Conservation (phyloP, 805 yeast genomes). For the Cyberlindnera mycetangii region DNA sequence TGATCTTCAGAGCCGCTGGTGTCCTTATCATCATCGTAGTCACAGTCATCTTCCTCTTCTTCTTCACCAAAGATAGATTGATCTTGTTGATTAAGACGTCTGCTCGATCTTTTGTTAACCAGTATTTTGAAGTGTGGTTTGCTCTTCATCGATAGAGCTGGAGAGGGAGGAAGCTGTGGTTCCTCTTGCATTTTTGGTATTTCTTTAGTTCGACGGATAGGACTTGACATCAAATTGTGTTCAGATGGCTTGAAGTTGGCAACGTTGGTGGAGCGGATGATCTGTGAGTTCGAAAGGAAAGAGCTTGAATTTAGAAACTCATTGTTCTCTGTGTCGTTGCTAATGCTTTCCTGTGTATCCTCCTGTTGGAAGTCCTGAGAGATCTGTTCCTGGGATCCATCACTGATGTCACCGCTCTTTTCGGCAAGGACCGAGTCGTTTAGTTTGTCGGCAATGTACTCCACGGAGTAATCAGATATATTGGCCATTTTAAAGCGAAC, state of each 20-base stretch:
- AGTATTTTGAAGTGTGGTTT: slow-evolving; percentile 8
- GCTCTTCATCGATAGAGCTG: neutral
- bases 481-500: neutral
- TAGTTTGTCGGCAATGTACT: neutral
- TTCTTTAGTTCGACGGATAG: slow-evolving; percentile 18
- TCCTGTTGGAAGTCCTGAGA: neutral
- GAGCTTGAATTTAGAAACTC: slow-evolving; percentile 29
- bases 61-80: slow-evolving; percentile 4
- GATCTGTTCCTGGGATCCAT: slow-evolving; percentile 2
- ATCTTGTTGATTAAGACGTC: neutral
- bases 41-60: neutral
- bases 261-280: slow-evolving; percentile 24
- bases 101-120: neutral
- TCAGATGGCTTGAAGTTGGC: slow-evolving; percentile 13
- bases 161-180: neutral
- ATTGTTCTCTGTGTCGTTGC: slow-evolving; percentile 10
- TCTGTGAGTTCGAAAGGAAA: slow-evolving; percentile 27
- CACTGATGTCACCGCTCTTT: slow-evolving; percentile 8
- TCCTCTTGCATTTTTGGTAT: neutral
- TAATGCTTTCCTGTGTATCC: neutral
- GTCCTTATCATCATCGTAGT: slow-evolving; percentile 4
- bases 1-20: slow-evolving; percentile 7
- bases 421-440: slow-evolving; percentile 5
- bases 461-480: neutral
- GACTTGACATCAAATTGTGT: slow-evolving; percentile 16